These are phyloP conservation scores for Trichoderma semiorbis DNA, from an alignment of 2,329 filamentous ascomycete species.

Conservation along the genomic window DNA sequence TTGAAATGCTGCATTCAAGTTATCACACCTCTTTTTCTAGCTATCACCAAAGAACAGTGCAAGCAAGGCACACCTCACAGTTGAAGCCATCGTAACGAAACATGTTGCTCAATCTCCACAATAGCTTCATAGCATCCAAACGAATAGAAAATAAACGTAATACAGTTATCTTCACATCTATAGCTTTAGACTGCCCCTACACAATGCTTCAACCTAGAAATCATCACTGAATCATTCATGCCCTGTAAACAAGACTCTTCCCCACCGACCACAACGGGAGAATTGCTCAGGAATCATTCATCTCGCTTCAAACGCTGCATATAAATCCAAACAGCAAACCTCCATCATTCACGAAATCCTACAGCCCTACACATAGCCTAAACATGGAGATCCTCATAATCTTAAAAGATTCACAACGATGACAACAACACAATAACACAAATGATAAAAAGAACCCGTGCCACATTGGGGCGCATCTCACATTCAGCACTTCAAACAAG, in stretches of 20 bases:
- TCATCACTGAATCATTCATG: background rate
- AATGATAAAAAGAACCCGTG: background rate
- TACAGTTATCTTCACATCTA: background rate
- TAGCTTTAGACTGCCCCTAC: background rate
- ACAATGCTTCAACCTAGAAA: background rate
- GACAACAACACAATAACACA: background rate
- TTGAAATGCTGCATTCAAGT: background rate
- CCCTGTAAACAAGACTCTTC: background rate
- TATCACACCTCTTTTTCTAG: background rate
- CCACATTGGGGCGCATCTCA: background rate
- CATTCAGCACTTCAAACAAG: background rate
- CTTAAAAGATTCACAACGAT: background rate
- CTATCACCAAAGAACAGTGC: background rate
- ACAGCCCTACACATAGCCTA: background rate
- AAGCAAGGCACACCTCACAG: background rate
- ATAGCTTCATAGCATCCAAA: background rate
- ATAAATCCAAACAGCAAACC: background rate
- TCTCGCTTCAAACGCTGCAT: background rate
- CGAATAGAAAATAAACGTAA: background rate
- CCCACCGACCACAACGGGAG: background rate
- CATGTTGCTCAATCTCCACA: background rate
- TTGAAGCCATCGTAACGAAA: background rate
- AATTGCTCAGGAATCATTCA: background rate
- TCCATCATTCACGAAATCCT: background rate
- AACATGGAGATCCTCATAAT: background rate